These are phyloP conservation scores for Xylariales sp. DNA, from an alignment of 2,329 filamentous ascomycete genomes.

Conservation along the genomic window DNA sequence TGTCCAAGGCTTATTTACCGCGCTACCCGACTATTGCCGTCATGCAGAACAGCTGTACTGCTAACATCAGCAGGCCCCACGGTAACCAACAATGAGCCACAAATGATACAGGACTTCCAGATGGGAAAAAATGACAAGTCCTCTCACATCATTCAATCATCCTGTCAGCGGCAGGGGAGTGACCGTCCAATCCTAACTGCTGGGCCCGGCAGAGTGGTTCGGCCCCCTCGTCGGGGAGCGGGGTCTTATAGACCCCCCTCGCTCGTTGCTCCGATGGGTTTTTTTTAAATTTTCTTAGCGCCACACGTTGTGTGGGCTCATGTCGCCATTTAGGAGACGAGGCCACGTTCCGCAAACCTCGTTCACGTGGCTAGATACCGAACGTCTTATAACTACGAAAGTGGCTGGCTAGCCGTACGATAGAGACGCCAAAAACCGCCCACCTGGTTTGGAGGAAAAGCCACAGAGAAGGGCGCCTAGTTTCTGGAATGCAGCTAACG, in stretches of 20 bases:
- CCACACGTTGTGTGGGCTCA: constrained; percentile 18
- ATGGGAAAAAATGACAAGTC: constrained; percentile 11
- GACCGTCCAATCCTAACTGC: constrained; percentile 26
- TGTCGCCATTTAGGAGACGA: constrained; percentile 14
- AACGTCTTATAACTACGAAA: constrained; percentile 8
- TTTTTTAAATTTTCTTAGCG: neutral
- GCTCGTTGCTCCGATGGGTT: constrained; percentile 1
- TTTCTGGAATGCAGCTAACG: constrained; percentile 15
- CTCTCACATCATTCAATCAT: constrained; percentile 12
- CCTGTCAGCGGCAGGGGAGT: constrained; percentile 2
- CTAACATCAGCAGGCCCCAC: constrained; percentile 6
- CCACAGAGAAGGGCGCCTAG: neutral
- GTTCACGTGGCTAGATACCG: constrained; percentile 11
- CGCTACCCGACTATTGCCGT: constrained; percentile 14
- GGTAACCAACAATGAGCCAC: constrained; percentile 7
- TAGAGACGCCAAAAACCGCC: constrained; percentile 14
- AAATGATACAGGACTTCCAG: constrained; percentile 12
- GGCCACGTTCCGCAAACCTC: constrained; percentile 2
- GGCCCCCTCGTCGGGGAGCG: constrained; percentile 15
- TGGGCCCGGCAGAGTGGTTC: constrained; percentile 33
- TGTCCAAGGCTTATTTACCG: constrained; percentile 4
- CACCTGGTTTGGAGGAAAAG: neutral
- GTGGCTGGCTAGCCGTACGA: constrained; percentile 6
- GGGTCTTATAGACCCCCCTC: constrained; percentile 7
- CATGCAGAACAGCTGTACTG: constrained; percentile 17